Evolutionary conservation across 345 rosid species (phyloP), one percentile per base, ranked within the genome.

Genomic region (Populus pruinosa): DNA sequence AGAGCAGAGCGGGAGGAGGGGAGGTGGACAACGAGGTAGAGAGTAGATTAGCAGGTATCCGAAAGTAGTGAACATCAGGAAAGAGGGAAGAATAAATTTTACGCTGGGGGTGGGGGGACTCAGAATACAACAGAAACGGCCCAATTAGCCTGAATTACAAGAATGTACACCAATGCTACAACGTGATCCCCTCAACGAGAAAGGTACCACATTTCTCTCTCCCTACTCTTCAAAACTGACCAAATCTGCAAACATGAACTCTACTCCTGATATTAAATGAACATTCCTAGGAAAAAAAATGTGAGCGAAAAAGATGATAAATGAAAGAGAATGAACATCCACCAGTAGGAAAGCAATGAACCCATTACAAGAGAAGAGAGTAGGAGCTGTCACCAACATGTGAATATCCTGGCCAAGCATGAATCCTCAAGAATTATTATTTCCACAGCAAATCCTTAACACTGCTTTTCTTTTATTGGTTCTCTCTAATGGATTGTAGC

Each of bases 401-500:
- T 23, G 76, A 78, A 69, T 75, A 78, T 79, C 83, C 78, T 80
- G 64, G 79, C 74, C 35, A 39, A 70, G 73, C 47, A 76, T 25
- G 73, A 77, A 80, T 74, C 67, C 78, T 78, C 73, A 36, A 62
- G 29, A 21, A 41, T 39, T 59, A 59, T 27, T 47, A 77, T 77
- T 78, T 25, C 76, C 65, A 73, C 8, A 1, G 67, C 62, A 67
- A 29, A 68, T 56, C 78, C 70, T 66, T 67, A 56, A 39, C 68
- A 38, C 9, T 35, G 12, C 69, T 44, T 23, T 47, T 18, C 29
- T 27, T 38, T 63, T 74, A 81, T 8, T 74, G 77, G 65, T 33
- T 68, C 53, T 78, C 85, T 65, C 85, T 70, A 29, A 82, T 78
- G 41, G 94, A 84, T 86, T 96, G 98, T 43, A 92, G 84, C 91